phyloP scores from a whole-genome alignment of 371 early-diverging fungal genomes.

The Saksenaea vasiformis region DNA sequence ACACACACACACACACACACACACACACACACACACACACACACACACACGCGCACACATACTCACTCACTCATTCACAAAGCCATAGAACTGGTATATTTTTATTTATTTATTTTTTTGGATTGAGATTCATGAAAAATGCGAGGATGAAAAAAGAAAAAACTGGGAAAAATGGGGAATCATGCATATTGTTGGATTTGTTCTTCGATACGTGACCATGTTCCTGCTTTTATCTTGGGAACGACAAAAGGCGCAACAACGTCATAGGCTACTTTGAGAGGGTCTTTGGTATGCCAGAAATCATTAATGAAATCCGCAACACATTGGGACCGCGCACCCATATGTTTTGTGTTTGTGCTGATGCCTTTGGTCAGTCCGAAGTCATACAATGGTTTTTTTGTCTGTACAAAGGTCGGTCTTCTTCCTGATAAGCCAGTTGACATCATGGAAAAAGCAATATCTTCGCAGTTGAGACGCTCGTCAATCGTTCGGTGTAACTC shows the following conservation, averaged over 20 bases:
- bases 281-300: constrained; percentile 36
- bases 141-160: neutral
- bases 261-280: constrained; percentile 21
- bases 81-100: too few species aligned
- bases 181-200: neutral
- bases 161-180: neutral
- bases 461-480: constrained; percentile 44
- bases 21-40: too few species aligned
- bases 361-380: constrained; percentile 41
- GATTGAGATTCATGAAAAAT: neutral
- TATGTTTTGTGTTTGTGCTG: constrained; percentile 35
- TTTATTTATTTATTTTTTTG: neutral
- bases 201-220: constrained; percentile 19
- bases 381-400: constrained; percentile 25
- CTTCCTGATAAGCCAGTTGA: constrained; percentile 35
- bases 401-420: constrained; percentile 25
- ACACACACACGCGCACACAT: too few species aligned
- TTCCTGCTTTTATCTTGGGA: constrained; percentile 20
- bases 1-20: too few species aligned
- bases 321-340: constrained; percentile 35
- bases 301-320: constrained; percentile 32
- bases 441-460: constrained; percentile 49
- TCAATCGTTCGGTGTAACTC: constrained; percentile 40
- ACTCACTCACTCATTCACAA: too few species aligned
- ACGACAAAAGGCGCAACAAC: constrained; percentile 16